Conservation (phyloP, 1,284 basidiomycete genomes). For the Binderoboletus segoi region DNA sequence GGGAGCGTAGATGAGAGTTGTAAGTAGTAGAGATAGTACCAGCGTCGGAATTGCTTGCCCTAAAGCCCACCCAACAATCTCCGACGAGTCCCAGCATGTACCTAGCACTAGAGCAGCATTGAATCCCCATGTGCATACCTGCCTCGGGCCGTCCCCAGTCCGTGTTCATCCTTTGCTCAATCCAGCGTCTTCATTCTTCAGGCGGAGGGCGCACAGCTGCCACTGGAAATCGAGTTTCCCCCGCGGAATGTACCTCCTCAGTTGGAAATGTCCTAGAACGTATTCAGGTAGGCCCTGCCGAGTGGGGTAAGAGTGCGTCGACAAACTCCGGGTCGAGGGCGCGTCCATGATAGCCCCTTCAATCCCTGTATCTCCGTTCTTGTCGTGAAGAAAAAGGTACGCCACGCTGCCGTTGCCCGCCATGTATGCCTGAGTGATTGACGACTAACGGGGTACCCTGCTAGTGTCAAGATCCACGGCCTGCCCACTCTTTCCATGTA, state of each 20-base stretch:
- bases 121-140: conserved; percentile 72
- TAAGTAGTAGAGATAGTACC: no score
- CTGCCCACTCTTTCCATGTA: conserved; percentile 67
- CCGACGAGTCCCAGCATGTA: conserved; percentile 71
- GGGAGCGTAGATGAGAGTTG: no score
- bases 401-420: not conserved
- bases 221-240: conserved; percentile 86
- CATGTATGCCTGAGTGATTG: not conserved
- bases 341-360: conserved; percentile 75
- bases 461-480: conserved; percentile 84
- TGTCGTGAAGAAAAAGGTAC: conserved; percentile 89
- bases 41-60: conserved; percentile 78
- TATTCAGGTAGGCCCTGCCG: conserved; percentile 58
- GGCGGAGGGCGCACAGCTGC: conserved; percentile 70
- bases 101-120: conserved; percentile 84
- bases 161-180: not conserved
- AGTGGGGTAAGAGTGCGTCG: conserved; percentile 76
- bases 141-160: conserved; percentile 18
- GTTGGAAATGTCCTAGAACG: conserved; percentile 87
- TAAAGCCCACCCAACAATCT: conserved; percentile 67
- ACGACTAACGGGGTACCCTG: conserved; percentile 75
- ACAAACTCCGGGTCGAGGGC: conserved; percentile 83
- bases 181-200: conserved; percentile 75
- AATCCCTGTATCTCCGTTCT: conserved; percentile 89
- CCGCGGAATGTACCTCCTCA: conserved; percentile 88